Conservation (phyloP, 2,329 filamentous ascomycete genomes). For the Lachnellula willkommii region DNA sequence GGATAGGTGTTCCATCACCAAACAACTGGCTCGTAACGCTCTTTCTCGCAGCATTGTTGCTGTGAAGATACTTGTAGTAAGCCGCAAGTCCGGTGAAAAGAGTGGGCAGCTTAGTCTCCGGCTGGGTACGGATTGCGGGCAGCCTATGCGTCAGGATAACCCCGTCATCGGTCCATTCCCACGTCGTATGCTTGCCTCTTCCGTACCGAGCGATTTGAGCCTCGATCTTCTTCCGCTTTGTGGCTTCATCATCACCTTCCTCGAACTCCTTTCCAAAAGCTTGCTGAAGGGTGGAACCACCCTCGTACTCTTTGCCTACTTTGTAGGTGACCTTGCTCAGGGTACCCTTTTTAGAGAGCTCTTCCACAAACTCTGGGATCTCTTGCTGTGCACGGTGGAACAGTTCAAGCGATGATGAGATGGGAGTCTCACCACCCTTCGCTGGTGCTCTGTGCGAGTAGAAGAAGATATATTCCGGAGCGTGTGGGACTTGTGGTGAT, state of each 20-base stretch:
- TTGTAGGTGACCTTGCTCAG: constrained; percentile 40
- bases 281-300: constrained; percentile 42
- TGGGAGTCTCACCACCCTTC: constrained; percentile 39
- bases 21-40: constrained; percentile 38
- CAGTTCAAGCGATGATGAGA: constrained; percentile 43
- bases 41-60: constrained; percentile 25
- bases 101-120: constrained; percentile 28
- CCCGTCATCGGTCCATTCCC: constrained; percentile 43
- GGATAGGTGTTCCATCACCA: constrained; percentile 43
- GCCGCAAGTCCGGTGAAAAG: neutral
- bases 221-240: constrained; percentile 40
- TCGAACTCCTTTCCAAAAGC: constrained; percentile 44
- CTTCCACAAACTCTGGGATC: constrained; percentile 42
- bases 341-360: constrained; percentile 41
- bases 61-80: constrained; percentile 14
- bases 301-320: constrained; percentile 38
- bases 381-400: constrained; percentile 41
- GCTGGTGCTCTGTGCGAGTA: constrained; percentile 33
- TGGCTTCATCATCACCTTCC: constrained; percentile 40
- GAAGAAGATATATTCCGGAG: constrained; percentile 48
- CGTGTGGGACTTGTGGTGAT: constrained; percentile 45
- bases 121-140: constrained; percentile 44
- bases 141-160: constrained; percentile 41
- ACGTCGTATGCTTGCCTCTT: constrained; percentile 38
- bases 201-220: constrained; percentile 39